Evolutionary conservation across 2,329 filamentous ascomycete genomes (phyloP).

Genomic region (Emmonsia crescens): DNA sequence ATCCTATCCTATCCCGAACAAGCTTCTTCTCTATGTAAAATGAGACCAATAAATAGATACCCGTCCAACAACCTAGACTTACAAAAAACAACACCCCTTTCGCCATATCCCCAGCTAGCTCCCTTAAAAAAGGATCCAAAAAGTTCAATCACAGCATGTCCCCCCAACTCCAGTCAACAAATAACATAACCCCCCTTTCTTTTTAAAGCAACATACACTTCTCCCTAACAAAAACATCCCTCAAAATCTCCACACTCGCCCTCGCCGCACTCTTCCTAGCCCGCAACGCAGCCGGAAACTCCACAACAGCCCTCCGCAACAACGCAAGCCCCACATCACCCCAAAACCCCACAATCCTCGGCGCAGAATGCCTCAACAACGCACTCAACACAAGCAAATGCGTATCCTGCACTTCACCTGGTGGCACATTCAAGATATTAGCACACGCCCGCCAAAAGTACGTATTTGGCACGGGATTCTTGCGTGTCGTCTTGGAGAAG

Average conservation of each 20-base stretch:
- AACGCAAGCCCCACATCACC: constrained; percentile 64
- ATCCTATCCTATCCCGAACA: background rate
- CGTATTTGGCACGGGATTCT: constrained; percentile 64
- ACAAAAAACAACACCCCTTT: background rate
- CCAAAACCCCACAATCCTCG: constrained; percentile 69
- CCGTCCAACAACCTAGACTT: background rate
- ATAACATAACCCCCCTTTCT: background rate
- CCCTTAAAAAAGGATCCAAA: background rate
- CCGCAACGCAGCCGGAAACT: constrained; percentile 48
- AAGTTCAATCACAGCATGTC: background rate
- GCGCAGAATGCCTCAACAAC: constrained; percentile 62
- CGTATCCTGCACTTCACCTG: constrained; percentile 57
- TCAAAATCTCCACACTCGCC: constrained; percentile 29
- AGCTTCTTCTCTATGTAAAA: background rate
- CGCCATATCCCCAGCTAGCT: background rate
- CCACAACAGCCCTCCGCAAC: constrained; percentile 59
- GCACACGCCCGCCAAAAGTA: constrained; percentile 77
- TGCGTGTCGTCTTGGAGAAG: constrained; percentile 57
- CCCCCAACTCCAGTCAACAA: background rate
- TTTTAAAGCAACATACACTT: constrained; percentile 27
- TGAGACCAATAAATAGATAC: background rate
- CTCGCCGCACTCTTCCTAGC: constrained; percentile 27
- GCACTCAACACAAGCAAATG: constrained; percentile 60
- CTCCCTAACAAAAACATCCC: constrained; percentile 28
- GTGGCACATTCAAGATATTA: constrained; percentile 63